Evolutionary conservation across 257 asterid genomes (phyloP), one percentile per base, ranked within the genome.

Genomic region (Lantana camara): DNA sequence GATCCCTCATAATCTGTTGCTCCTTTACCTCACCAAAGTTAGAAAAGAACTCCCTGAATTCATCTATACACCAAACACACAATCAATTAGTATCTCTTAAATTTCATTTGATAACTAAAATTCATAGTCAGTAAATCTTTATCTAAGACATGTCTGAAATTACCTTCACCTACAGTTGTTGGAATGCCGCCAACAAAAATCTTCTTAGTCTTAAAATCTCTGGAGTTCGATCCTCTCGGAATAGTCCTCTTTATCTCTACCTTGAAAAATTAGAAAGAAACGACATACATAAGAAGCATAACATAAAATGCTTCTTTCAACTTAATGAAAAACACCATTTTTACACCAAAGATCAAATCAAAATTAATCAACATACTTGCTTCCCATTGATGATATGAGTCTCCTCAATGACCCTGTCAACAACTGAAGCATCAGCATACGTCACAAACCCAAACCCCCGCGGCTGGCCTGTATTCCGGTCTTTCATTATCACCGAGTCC

Each of bases 171-270:
- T 22, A 83, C 63, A 40, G 81, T 51, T 60, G 85, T 46, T 54
- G 90, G 90, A 62, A 83, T 78, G 16, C 90, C 90, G 5, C 90
- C 90, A 47, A 83, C 87, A 57, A 83, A 83, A 50, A 83, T 83
- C 75, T 83, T 83, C 79, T 66, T 80, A 13, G 90, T 83, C 79
- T 78, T 83, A 67, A 78, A 83, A 69, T 75, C 87, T 61, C 71
- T 80, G 19, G 85, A 68, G 63, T 63, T 22, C 4, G 78, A 78
- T 75, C 83, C 90, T 78, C 82, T 83, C 32, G 90, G 90, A 15
- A 80, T 81, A 27, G 90, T 83, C 72, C 90, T 78, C 82, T 83
- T 83, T 72, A 83, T 80, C 62, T 83, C 90, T 42, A 83, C 90
- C 90, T 83, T 69, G 49, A 61, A 71, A 67, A 47, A 23, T 64